phyloP scores from a whole-genome alignment of 441 rosid genomes.

The Populus trichocarpa region DNA sequence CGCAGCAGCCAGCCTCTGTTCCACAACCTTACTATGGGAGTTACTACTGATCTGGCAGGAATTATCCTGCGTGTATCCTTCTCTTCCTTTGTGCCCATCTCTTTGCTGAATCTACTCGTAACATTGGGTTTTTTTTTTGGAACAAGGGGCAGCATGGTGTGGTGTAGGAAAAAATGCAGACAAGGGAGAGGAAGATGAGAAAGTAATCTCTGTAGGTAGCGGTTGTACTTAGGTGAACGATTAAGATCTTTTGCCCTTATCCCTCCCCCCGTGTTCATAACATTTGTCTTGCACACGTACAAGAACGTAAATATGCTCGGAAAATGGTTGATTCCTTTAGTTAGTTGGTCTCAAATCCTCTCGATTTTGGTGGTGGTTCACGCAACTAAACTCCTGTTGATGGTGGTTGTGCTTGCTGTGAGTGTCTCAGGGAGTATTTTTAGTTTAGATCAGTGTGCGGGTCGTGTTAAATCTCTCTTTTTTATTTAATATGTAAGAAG shows the following conservation, averaged over 20 bases:
- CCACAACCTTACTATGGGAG: conserved; percentile 78
- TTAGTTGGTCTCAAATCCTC: too few relatives aligned
- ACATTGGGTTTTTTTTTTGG: background rate
- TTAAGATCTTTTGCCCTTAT: background rate
- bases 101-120: background rate
- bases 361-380: too few relatives aligned
- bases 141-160: background rate
- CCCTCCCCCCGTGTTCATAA: background rate
- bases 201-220: background rate
- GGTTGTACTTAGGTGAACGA: background rate
- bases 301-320: too few relatives aligned
- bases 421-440: too few relatives aligned
- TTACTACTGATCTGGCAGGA: conserved; percentile 42
- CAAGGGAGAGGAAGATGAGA: background rate
- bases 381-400: too few relatives aligned
- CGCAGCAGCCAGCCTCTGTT: conserved; percentile 56
- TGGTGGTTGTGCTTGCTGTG: too few relatives aligned
- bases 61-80: background rate
- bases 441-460: too few relatives aligned
- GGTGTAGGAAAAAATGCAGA: background rate
- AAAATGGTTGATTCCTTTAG: too few relatives aligned
- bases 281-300: too few relatives aligned
- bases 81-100: background rate
- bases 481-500: too few relatives aligned
- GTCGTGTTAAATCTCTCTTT: too few relatives aligned